These are phyloP conservation scores for Yamadazyma spencermartinsiae DNA, from an alignment of 1,139 yeast species.

Conservation along the genomic window DNA sequence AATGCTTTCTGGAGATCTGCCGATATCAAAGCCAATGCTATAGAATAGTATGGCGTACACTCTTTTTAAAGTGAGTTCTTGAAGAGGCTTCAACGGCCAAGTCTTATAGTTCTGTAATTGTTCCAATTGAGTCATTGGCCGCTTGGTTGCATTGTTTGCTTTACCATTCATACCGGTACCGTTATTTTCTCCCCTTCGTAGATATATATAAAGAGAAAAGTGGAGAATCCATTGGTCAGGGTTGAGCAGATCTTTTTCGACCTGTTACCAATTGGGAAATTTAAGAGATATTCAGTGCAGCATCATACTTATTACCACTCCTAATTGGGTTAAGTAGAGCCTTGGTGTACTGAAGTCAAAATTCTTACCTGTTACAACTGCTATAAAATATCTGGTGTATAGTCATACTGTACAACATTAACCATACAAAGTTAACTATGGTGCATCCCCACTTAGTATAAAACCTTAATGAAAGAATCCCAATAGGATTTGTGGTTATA, in stretches of 20 bases:
- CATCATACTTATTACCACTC: neutral
- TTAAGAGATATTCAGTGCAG: neutral
- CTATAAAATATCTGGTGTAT: too few relatives aligned
- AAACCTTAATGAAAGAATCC: too few relatives aligned
- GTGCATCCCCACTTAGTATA: too few relatives aligned
- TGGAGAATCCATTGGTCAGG: neutral
- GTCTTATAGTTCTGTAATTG: neutral
- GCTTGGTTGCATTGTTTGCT: neutral
- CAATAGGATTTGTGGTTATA: too few relatives aligned
- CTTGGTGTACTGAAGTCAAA: too few relatives aligned
- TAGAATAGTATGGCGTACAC: slow-evolving; percentile 69
- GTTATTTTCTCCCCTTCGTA: neutral
- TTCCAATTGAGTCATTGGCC: slow-evolving; percentile 1
- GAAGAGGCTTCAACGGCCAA: slow-evolving; percentile 34
- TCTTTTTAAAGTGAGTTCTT: slow-evolving; percentile 66
- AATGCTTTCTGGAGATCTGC: slow-evolving; percentile 24
- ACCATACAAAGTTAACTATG: too few relatives aligned
- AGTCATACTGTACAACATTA: too few relatives aligned
- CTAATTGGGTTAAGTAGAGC: neutral
- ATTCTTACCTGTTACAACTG: too few relatives aligned
- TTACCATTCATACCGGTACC: too few relatives aligned
- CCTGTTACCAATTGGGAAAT: neutral
- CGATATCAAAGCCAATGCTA: slow-evolving; percentile 59
- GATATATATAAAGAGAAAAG: neutral
- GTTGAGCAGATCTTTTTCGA: neutral